Evolutionary conservation across 1,139 yeast genomes (phyloP).

Genomic region (Yamadazyma jaroonii): DNA sequence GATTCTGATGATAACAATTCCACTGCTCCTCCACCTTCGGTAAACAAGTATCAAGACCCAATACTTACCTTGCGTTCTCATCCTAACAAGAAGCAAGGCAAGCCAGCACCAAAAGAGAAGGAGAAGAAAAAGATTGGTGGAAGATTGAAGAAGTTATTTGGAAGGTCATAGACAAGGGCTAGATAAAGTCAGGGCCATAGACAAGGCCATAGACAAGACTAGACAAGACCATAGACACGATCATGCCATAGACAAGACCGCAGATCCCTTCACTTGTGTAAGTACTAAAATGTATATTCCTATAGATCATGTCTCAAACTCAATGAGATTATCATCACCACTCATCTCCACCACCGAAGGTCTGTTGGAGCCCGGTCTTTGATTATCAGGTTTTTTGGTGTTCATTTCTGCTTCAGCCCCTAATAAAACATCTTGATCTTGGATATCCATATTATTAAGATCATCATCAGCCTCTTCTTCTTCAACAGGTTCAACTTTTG

Average conservation of each 20-base stretch:
- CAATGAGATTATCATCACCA: constrained; percentile 21
- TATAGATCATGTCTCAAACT: constrained; percentile 21
- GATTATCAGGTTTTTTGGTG: background rate
- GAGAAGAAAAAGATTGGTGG: constrained; percentile 52
- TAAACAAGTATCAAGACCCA: constrained; percentile 8
- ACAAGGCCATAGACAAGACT: too few relatives aligned
- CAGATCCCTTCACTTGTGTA: too few relatives aligned
- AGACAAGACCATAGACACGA: too few relatives aligned
- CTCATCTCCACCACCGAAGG: background rate
- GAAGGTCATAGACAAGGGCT: constrained; percentile 37
- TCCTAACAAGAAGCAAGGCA: constrained; percentile 4
- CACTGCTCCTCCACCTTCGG: background rate
- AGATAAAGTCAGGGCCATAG: too few relatives aligned
- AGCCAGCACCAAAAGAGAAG: constrained; percentile 18
- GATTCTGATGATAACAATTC: constrained; percentile 50
- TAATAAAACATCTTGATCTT: constrained; percentile 43
- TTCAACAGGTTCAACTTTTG: constrained; percentile 15
- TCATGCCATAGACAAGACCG: too few relatives aligned
- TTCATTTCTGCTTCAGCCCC: constrained; percentile 38
- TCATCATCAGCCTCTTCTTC: constrained; percentile 50
- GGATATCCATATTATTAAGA: constrained; percentile 44
- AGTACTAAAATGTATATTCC: too few relatives aligned
- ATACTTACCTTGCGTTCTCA: constrained; percentile 12
- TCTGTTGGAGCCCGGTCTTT: background rate
- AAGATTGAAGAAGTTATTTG: constrained; percentile 61